These are phyloP conservation scores for Saitoella complicata DNA, from an alignment of 805 yeast genomes.

Conservation along the genomic window DNA sequence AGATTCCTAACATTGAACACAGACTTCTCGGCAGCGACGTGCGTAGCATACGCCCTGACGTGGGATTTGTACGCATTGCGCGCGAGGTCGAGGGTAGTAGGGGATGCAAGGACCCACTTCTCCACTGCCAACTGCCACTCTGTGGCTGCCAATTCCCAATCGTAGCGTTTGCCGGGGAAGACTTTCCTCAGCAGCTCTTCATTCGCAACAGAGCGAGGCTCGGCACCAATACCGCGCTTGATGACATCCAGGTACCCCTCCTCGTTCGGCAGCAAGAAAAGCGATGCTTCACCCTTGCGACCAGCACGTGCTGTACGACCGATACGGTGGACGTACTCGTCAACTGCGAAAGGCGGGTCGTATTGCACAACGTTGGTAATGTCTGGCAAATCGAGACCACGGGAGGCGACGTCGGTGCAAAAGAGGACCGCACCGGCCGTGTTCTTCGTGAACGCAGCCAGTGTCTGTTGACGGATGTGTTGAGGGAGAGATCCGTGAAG, in stretches of 20 bases:
- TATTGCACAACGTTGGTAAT: conserved; percentile 77
- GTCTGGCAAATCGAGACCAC: conserved; percentile 85
- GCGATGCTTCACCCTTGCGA: conserved; percentile 53
- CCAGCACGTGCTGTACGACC: conserved; percentile 99
- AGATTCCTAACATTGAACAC: conserved; percentile 66
- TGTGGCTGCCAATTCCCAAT: conserved; percentile 89
- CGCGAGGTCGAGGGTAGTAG: conserved; percentile 43
- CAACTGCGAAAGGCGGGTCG: conserved; percentile 88
- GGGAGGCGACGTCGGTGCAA: conserved; percentile 95
- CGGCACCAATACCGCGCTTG: neutral
- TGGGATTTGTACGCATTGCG: conserved; percentile 74
- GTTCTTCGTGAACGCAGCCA: conserved; percentile 34
- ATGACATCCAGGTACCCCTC: conserved; percentile 46
- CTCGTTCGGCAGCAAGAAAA: conserved; percentile 74
- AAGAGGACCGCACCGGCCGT: conserved; percentile 37
- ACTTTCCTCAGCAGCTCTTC: conserved; percentile 22
- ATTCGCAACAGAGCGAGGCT: conserved; percentile 19
- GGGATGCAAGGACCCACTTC: conserved; percentile 66
- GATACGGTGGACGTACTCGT: conserved; percentile 89
- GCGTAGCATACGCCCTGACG: conserved; percentile 91
- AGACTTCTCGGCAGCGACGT: conserved; percentile 60
- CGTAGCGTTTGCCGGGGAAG: neutral
- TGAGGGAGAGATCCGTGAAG: conserved; percentile 87
- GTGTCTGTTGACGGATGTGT: conserved; percentile 62
- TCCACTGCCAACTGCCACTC: conserved; percentile 89